Evolutionary conservation across 2,329 filamentous ascomycete species (phyloP).

Genomic region (Lachnellula cervina): DNA sequence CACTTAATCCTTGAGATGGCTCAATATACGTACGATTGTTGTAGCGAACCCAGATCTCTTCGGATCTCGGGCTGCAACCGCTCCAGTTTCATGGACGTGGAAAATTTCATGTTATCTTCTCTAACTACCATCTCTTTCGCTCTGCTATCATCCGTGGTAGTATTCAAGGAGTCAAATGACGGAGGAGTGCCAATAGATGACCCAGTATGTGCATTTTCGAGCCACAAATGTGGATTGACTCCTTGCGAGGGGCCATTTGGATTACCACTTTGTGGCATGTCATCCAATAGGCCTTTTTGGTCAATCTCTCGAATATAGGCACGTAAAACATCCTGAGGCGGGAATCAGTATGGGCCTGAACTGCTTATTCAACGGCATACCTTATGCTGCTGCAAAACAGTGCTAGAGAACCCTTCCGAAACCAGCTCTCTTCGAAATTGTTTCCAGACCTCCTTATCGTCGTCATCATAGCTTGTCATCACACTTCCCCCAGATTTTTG

Average conservation of each 20-base stretch:
- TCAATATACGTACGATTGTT: background rate
- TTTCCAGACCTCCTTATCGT: conserved; percentile 52
- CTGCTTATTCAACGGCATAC: conserved; percentile 33
- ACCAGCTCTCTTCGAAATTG: conserved; percentile 55
- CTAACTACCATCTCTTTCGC: conserved; percentile 24
- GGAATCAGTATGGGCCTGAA: background rate
- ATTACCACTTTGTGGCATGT: conserved; percentile 33
- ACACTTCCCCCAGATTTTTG: conserved; percentile 35
- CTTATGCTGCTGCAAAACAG: conserved; percentile 53
- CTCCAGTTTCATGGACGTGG: conserved; percentile 27
- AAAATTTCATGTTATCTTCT: conserved; percentile 32
- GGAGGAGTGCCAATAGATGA: conserved; percentile 12
- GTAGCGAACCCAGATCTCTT: background rate
- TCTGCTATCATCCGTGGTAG: conserved; percentile 13
- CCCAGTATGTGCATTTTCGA: conserved; percentile 16
- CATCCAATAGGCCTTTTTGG: conserved; percentile 49
- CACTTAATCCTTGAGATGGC: background rate
- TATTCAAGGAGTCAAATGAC: conserved; percentile 21
- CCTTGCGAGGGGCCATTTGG: conserved; percentile 25
- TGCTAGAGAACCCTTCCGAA: conserved; percentile 52
- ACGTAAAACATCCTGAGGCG: conserved; percentile 48
- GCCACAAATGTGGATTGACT: conserved; percentile 23
- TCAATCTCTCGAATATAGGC: conserved; percentile 59
- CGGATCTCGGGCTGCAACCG: conserved; percentile 20
- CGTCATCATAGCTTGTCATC: conserved; percentile 34